Conservation (phyloP, 2,329 filamentous ascomycete genomes). For the Pseudocercospora ulei region DNA sequence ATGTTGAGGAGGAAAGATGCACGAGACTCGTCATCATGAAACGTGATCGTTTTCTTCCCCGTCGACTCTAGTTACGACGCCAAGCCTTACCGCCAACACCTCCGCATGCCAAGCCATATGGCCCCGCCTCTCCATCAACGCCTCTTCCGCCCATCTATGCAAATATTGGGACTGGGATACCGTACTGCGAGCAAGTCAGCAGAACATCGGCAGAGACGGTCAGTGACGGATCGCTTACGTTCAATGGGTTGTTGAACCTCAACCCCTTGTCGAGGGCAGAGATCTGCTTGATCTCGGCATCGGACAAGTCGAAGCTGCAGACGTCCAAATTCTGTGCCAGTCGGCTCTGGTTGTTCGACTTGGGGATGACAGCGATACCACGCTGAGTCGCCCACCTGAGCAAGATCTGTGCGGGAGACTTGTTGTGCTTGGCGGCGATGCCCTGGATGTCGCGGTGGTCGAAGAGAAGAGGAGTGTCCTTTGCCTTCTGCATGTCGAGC, state of each 20-base stretch:
- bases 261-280: slow-evolving; percentile 54
- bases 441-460: slow-evolving; percentile 55
- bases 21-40: no score
- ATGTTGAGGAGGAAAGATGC: no score
- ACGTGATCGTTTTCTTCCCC: no score
- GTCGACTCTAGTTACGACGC: not conserved
- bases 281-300: slow-evolving; percentile 59
- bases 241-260: slow-evolving; percentile 67
- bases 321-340: slow-evolving; percentile 60
- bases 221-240: slow-evolving; percentile 43
- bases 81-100: not conserved
- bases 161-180: slow-evolving; percentile 22
- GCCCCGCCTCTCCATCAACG: not conserved
- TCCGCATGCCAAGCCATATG: not conserved
- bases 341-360: slow-evolving; percentile 52
- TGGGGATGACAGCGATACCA: slow-evolving; percentile 70
- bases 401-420: slow-evolving; percentile 69
- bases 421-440: slow-evolving; percentile 60
- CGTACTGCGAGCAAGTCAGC: slow-evolving; percentile 12
- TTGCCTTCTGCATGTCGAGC: slow-evolving; percentile 60
- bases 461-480: slow-evolving; percentile 58
- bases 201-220: not conserved
- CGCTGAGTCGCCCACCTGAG: slow-evolving; percentile 81
- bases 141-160: slow-evolving; percentile 10
- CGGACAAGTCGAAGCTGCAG: slow-evolving; percentile 54